Base-by-base conservation (phyloP, 495 filamentous ascomycete species). In the Melanomma pulvis-pyrius region DNA sequence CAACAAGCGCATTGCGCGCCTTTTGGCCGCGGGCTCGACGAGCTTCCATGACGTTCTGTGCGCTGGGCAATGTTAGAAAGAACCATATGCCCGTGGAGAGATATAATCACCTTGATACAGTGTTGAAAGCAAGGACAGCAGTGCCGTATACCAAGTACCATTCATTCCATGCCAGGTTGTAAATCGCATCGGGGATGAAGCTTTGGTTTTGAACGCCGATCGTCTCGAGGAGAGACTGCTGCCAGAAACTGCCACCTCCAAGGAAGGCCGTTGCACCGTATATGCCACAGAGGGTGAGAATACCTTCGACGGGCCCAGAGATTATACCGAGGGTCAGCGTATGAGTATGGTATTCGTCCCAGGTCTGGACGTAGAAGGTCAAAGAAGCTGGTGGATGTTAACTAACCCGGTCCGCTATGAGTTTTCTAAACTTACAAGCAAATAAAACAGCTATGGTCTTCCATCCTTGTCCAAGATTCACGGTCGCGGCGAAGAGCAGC, bases 301-400 rank as follows among this genome's bases (percentile, higher is more conserved):
- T 88, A 30, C 94, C 94, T 78, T 98, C 94, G 46, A 98, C 94
- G 6, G 94, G 94, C 0, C 94, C 94, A 67, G 93, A 97, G 62
- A 98, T 82, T 69, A 98, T 80, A 57, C 94, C 94, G 0, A 98
- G 84, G 15, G 91, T 97, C 25, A 98, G 85, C 11, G 93, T 92
- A 74, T 96, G 91, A 39, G 94, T 98, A 79, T 97, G 96, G 78
- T 97, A 98, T 79, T 97, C 94, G 69, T 98, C 94, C 94, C 94
- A 98, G 30, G 94, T 98, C 75, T 97, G 94, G 24, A 98, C 88
- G 75, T 98, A 98, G 78, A 98, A 98, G 17, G 92, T 97, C 72
- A 93, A 80, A 34, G 89, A 85, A 0, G 89, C 88, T 91, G 67
- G 29, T 49, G 34, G 78, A 74, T 26, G 39, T 69, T 50, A 55